phyloP scores from a whole-genome alignment of 345 rosid genomes.

The Arabidopsis thaliana region TAIR10.1 NC_003071.7:15716501-15717000 shows the following conservation, averaged over 20 bases:
- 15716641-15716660: conserved; percentile 33
- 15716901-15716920: conserved; percentile 14
- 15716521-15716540: conserved; percentile 26
- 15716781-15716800: conserved; percentile 3
- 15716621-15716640: not conserved
- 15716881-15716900: not conserved
- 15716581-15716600: not conserved
- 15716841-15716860: not conserved
- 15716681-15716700: conserved; percentile 4
- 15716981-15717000: conserved; percentile 24
- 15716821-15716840: conserved; percentile 14
- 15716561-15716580: not conserved
- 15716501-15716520: conserved; percentile 40
- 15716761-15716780: not conserved
- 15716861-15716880: too few species aligned
- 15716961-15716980: conserved; percentile 32
- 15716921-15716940: conserved; percentile 30
- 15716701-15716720: not conserved
- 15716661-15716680: not conserved
- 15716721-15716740: conserved; percentile 6
- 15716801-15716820: not conserved
- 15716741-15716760: not conserved
- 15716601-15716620: not conserved
- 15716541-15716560: conserved; percentile 23
- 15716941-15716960: conserved; percentile 46